Evolutionary conservation across 192 early-diverging fungal genomes (phyloP).

Genomic region (Rhizophagus clarus): DNA sequence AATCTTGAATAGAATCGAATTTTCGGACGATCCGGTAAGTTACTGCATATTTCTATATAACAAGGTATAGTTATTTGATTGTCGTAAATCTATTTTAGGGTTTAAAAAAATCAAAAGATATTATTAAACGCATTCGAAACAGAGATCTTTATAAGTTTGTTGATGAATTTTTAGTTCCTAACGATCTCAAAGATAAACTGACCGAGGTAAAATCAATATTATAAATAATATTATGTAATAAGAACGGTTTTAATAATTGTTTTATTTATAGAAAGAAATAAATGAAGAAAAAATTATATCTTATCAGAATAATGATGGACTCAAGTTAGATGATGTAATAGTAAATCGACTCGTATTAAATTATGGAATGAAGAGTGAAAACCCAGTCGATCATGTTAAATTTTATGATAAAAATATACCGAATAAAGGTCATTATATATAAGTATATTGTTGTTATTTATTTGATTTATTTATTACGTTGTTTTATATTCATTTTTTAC

Average conservation of each 20-base stretch:
- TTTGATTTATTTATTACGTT: background rate
- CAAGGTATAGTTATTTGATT: background rate
- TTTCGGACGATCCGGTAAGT: slow-evolving; percentile 43
- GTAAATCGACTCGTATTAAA: slow-evolving; percentile 71
- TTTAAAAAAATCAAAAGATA: slow-evolving; percentile 64
- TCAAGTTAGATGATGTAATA: slow-evolving; percentile 73
- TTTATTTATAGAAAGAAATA: slow-evolving; percentile 39
- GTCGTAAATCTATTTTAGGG: slow-evolving; percentile 25
- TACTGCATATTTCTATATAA: too few relatives aligned
- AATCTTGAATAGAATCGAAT: slow-evolving; percentile 75
- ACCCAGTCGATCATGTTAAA: slow-evolving; percentile 82
- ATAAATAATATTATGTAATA: too few relatives aligned
- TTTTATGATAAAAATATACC: slow-evolving; percentile 58
- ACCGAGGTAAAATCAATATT: slow-evolving; percentile 39
- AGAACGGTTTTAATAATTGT: background rate
- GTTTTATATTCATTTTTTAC: background rate
- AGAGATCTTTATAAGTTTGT: slow-evolving; percentile 89
- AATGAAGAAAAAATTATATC: slow-evolving; percentile 62
- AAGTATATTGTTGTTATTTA: too few relatives aligned
- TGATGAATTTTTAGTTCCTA: slow-evolving; percentile 71
- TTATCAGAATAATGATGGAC: slow-evolving; percentile 62
- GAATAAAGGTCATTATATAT: slow-evolving; percentile 15
- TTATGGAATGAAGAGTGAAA: slow-evolving; percentile 81
- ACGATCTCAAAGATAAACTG: slow-evolving; percentile 44
- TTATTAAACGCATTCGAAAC: slow-evolving; percentile 72